A percentile compares a stretch with the other conserved stretches of the same genome.
These are phyloP conservation scores for Sporothrix phasma DNA, from an alignment of 2,329 filamentous ascomycete species.

Conservation along the genomic window DNA sequence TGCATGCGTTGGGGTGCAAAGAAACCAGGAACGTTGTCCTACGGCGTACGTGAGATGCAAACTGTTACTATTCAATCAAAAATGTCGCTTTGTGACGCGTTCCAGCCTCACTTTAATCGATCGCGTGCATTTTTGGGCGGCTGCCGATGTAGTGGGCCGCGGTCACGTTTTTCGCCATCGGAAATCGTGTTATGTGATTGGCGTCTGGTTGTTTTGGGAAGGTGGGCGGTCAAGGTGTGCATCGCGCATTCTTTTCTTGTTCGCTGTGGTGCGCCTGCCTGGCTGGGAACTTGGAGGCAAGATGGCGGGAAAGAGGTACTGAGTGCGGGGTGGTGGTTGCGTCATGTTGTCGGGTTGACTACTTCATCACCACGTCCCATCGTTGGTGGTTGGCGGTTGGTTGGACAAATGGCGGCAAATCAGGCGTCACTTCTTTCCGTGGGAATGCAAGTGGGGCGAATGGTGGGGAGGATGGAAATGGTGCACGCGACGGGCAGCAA, in stretches of 20 bases:
- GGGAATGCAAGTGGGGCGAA: neutral
- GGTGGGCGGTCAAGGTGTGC: neutral
- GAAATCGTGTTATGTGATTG: slow-evolving; percentile 22
- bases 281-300: neutral
- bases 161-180: neutral
- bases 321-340: slow-evolving; percentile 1
- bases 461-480: slow-evolving; percentile 3
- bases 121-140: neutral
- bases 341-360: neutral
- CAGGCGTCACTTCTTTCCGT: neutral
- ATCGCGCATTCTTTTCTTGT: neutral
- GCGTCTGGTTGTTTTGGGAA: slow-evolving; percentile 10
- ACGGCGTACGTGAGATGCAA: neutral
- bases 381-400: neutral
- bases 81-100: neutral
- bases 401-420: slow-evolving; percentile 7
- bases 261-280: neutral
- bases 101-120: neutral
- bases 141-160: neutral
- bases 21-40: no score
- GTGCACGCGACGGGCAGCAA: neutral
- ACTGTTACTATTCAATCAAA: neutral
- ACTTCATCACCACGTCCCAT: neutral
- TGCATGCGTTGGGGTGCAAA: neutral
- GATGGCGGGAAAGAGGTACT: neutral